Conservation (phyloP, 2,329 filamentous ascomycete species). For the Calonectria pteridis region DNA sequence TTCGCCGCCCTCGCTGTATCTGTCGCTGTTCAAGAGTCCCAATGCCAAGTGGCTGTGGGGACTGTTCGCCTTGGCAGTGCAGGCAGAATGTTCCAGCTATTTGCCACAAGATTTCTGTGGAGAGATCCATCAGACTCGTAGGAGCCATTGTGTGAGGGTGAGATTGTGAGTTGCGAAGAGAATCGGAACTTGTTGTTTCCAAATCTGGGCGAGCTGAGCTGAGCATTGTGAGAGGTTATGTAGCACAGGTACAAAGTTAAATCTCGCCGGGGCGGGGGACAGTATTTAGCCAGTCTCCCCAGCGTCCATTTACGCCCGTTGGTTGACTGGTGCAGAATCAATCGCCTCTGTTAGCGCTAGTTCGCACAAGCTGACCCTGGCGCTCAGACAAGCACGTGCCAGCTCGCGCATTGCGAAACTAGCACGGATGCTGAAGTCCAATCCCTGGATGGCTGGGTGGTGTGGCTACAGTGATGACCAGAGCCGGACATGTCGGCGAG, state of each 20-base stretch:
- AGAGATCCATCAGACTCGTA: not conserved
- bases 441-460: not conserved
- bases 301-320: not conserved
- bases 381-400: not conserved
- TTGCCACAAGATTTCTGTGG: not conserved
- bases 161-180: not conserved
- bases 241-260: not conserved
- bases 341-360: too few relatives aligned
- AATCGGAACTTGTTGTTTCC: not conserved
- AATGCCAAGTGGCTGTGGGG: not conserved
- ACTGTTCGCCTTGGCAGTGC: not conserved
- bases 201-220: not conserved
- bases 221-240: not conserved
- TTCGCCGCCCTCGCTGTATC: not conserved
- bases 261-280: not conserved
- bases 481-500: not conserved
- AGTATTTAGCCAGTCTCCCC: not conserved
- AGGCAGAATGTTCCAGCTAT: slow-evolving; percentile 17
- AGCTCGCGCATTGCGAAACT: not conserved
- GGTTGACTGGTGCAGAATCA: not conserved
- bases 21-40: not conserved
- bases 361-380: too few relatives aligned
- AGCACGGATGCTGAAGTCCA: not conserved
- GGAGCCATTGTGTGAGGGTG: not conserved
- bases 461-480: not conserved